Conservation (phyloP, 75 land plant species). For the Pinus taeda region DNA sequence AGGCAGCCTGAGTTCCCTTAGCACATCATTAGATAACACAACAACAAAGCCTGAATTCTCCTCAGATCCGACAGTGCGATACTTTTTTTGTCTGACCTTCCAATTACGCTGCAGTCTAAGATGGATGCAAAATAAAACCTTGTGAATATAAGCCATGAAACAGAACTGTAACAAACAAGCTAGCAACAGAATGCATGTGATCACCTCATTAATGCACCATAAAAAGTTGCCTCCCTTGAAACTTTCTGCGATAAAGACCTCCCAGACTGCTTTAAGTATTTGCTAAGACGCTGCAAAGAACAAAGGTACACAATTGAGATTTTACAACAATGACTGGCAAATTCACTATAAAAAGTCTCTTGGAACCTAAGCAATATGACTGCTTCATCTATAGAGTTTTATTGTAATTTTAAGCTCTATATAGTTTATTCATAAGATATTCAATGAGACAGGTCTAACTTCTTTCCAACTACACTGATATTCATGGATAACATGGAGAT, state of each 20-base stretch:
- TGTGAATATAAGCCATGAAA: not conserved
- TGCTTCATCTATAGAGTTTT: not conserved
- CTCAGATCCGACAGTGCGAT: conserved; percentile 58
- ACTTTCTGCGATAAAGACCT: conserved; percentile 85
- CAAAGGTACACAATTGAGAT: not conserved
- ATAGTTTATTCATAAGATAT: no score
- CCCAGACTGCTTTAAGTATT: conserved; percentile 82
- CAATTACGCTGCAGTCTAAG: conserved; percentile 91
- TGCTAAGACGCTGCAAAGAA: conserved; percentile 61
- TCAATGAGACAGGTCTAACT: no score
- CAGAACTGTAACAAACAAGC: conserved; percentile 9
- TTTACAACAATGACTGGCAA: not conserved
- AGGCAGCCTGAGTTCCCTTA: conserved; percentile 29
- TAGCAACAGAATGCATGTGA: not conserved
- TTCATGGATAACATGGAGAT: no score
- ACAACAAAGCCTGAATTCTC: conserved; percentile 88
- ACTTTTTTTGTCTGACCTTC: conserved; percentile 90
- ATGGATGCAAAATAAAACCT: not conserved
- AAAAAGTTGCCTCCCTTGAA: conserved; percentile 84
- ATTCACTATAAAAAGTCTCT: not conserved
- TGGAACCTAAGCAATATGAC: not conserved
- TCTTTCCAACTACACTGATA: no score
- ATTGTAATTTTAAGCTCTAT: no score
- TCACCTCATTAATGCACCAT: conserved; percentile 93
- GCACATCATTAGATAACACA: conserved; percentile 59